phyloP scores from a whole-genome alignment of 2,329 filamentous ascomycete genomes.

The Dendryphion nanum region DNA sequence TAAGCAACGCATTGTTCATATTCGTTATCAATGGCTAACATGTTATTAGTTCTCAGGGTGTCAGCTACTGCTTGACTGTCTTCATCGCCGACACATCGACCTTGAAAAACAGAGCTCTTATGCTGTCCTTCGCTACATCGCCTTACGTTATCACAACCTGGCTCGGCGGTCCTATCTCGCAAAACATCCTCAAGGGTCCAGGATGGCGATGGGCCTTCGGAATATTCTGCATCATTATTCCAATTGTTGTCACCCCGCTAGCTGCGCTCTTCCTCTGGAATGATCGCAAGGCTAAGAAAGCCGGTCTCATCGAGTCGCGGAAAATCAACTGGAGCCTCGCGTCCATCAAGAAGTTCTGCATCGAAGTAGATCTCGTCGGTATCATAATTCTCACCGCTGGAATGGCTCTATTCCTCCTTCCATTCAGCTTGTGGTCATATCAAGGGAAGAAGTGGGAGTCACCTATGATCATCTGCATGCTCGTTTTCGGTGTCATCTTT shows the following conservation, averaged over 20 bases:
- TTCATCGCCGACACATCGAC: conserved; percentile 67
- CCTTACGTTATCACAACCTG: conserved; percentile 41
- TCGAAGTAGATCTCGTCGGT: conserved; percentile 64
- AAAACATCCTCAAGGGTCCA: conserved; percentile 52
- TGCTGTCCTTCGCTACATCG: conserved; percentile 1
- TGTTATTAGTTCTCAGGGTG: neutral
- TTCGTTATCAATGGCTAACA: neutral
- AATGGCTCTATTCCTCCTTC: conserved; percentile 65
- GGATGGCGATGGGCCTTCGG: conserved; percentile 69
- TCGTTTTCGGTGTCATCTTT: conserved; percentile 33
- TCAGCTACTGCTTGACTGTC: conserved; percentile 57
- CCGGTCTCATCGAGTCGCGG: conserved; percentile 49
- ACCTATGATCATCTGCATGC: conserved; percentile 36
- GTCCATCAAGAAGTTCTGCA: conserved; percentile 53
- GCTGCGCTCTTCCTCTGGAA: conserved; percentile 57
- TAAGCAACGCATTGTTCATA: conserved; percentile 1
- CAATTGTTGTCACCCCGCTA: conserved; percentile 60
- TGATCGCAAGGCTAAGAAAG: conserved; percentile 57
- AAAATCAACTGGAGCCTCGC: conserved; percentile 42
- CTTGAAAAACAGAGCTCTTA: conserved; percentile 44
- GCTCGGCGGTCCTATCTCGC: conserved; percentile 58
- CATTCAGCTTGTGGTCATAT: conserved; percentile 56
- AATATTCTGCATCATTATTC: conserved; percentile 62
- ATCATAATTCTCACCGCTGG: conserved; percentile 59
- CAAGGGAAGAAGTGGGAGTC: conserved; percentile 29